Evolutionary conservation across 371 early-diverging fungal species (phyloP).

Genomic region (Syncephalis fuscata): DNA sequence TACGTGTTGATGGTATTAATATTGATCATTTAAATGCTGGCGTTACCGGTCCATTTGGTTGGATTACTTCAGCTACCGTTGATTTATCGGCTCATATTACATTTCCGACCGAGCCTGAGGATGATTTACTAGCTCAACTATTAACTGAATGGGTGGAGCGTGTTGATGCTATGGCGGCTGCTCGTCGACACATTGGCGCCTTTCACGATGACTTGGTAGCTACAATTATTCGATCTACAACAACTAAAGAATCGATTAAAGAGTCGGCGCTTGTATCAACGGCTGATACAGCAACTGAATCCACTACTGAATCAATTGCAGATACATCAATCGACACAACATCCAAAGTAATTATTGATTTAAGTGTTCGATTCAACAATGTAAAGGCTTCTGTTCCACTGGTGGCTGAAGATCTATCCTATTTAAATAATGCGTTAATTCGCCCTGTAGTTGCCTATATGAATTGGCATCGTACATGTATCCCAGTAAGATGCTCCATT

Average conservation of each 20-base stretch:
- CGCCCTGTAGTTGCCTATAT: constrained; percentile 91
- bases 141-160: constrained; percentile 47
- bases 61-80: constrained; percentile 82
- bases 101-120: constrained; percentile 45
- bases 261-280: too few relatives aligned
- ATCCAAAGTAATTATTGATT: constrained; percentile 17
- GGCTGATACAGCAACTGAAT: too few relatives aligned
- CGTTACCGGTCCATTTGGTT: constrained; percentile 77
- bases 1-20: constrained; percentile 78
- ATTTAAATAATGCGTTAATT: constrained; percentile 69
- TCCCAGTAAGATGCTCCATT: constrained; percentile 64
- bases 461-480: constrained; percentile 73
- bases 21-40: constrained; percentile 84
- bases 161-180: constrained; percentile 2
- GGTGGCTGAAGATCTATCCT: constrained; percentile 43
- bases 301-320: too few relatives aligned
- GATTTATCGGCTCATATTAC: constrained; percentile 61
- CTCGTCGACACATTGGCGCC: constrained; percentile 1
- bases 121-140: constrained; percentile 39
- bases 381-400: constrained; percentile 81
- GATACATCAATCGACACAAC: too few relatives aligned
- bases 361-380: constrained; percentile 74
- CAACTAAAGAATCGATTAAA: too few relatives aligned
- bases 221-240: too few relatives aligned
- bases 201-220: too few relatives aligned